Base-by-base conservation (phyloP, 805 yeast genomes). In the Ogataea saltuana region DNA sequence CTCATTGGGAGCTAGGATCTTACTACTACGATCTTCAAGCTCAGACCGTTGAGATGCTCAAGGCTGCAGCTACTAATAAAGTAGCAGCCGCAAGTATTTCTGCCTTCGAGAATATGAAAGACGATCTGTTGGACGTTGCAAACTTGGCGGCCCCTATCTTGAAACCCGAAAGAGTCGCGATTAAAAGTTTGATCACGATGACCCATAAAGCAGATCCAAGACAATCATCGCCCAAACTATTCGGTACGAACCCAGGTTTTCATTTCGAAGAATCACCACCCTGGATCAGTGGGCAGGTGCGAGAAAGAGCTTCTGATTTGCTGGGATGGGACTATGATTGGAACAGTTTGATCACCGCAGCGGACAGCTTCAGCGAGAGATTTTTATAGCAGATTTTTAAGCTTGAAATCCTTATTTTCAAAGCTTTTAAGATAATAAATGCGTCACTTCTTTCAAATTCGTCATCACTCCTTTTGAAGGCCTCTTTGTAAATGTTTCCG, bases 81-180 rank as follows among this genome's bases (percentile, higher is more conserved):
- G 18, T 50, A 3, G 38, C 42, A 5, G 34, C 38, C 4, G 35
- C 51, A 8, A 46, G 49, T 34, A 50, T 50, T 8, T 34, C 50
- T 4, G 47, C 37, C 6, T 50, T 50, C 30, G 54, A 50, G 18
- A 42, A 45, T 25, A 44, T 50, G 48, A 50, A 50, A 30, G 54
- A 50, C 21, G 48, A 50, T 42, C 37, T 50, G 20, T 32, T 50
- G 15, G 51, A 46, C 25, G 50, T 46, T 7, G 54, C 54, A 15
- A 50, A 50, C 23, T 49, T 50, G 4, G 43, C 49, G 7, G 54
- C 50, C 9, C 54, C 54, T 6, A 26, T 46, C 3, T 39, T 48
- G n/a, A 46, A 44, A 23, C 17, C 45, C 3, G 46, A 44, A n/a
- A 25, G 51, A 25, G 27, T 50, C 6, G 41, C 33, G 9, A 33